Percentiles rank a stretch among this genome's conserved stretches.
Conservation (phyloP, 805 yeast genomes). For the Cyberlindnera xylosilytica region DNA sequence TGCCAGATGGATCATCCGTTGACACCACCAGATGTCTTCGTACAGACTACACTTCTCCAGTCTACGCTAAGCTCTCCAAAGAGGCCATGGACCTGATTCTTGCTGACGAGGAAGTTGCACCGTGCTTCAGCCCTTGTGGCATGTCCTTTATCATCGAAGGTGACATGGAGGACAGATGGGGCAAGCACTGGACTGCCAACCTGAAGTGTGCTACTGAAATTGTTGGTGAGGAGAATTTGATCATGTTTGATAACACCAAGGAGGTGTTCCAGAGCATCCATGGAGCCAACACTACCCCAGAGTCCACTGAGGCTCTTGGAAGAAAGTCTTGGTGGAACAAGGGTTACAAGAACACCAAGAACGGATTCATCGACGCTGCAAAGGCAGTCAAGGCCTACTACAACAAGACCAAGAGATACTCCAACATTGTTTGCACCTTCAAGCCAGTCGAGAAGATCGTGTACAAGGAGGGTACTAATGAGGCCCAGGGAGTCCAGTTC, state of each 20-base stretch:
- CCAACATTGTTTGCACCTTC: constrained; percentile 9
- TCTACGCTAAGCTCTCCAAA: constrained; percentile 12
- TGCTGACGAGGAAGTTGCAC: constrained; percentile 10
- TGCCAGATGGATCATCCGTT: constrained; percentile 16
- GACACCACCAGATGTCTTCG: constrained; percentile 18
- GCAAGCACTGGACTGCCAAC: constrained; percentile 2
- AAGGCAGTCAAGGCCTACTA: constrained; percentile 13
- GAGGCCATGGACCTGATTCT: constrained; percentile 11
- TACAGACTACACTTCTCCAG: constrained; percentile 13
- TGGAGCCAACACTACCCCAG: background rate
- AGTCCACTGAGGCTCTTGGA: constrained; percentile 7
- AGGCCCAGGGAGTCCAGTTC: constrained; percentile 14
- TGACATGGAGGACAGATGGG: constrained; percentile 6
- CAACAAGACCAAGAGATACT: constrained; percentile 12
- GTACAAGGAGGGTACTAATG: constrained; percentile 11
- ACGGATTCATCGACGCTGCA: constrained; percentile 18
- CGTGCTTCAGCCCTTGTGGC: constrained; percentile 15
- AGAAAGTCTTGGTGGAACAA: constrained; percentile 22
- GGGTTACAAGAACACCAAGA: constrained; percentile 13
- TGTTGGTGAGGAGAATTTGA: constrained; percentile 1
- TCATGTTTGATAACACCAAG: background rate
- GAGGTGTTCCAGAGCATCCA: constrained; percentile 11
- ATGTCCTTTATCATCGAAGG: constrained; percentile 15
- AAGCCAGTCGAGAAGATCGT: constrained; percentile 13
- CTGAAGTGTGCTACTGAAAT: background rate